Evolutionary conservation across 768 basidiomycete species (phyloP), one percentile per base, ranked within the genome.

Genomic region (Rhodotorula babjevae): DNA sequence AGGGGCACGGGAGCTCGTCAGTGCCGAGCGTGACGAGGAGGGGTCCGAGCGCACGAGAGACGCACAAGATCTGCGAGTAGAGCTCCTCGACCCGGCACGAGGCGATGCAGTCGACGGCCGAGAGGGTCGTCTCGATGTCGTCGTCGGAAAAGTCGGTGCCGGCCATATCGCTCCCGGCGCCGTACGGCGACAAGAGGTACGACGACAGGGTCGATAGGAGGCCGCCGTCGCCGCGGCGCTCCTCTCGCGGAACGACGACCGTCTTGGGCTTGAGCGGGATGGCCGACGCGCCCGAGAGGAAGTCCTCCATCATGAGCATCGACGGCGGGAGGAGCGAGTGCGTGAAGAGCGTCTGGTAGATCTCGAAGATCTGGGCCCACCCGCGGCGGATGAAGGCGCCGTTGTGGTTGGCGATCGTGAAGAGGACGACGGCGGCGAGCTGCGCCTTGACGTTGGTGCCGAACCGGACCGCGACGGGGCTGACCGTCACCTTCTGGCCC

Each of bases 291-390:
- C 93, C 94, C n/a, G 93, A 93, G 16, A 97, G 85, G 83, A 99
- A 98, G 79, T 98, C 96, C 80, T 96, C 95, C 91, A 96, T 94
- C 80, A 95, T 92, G 19, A 96, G 83, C 90, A 99, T 91, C 62
- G 89, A 85, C 18, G 85, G 87, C 0, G 96, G 96, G 27, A 99
- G 84, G 36, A 98, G 84, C 27, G 94, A 94, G 80, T 98, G 91
- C 59, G 97, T 82, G 82, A 98, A 99, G 33, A 99, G 84, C 47
- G 93, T 96, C 79, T 94, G 90, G 82, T 95, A 94, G 89, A 98
- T 97, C 81, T 98, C 95, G 77, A 99, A 97, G 66, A 99, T 92
- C 90, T 96, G 79, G 29, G 27, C 88, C 96, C 96, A 99, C 36
- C 95, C 94, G 80, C 94, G 92, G 44, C 94, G 86, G 63, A 99